Evolutionary conservation across 495 filamentous ascomycete species (phyloP).

Genomic region (Hyaloscypha bicolor): DNA sequence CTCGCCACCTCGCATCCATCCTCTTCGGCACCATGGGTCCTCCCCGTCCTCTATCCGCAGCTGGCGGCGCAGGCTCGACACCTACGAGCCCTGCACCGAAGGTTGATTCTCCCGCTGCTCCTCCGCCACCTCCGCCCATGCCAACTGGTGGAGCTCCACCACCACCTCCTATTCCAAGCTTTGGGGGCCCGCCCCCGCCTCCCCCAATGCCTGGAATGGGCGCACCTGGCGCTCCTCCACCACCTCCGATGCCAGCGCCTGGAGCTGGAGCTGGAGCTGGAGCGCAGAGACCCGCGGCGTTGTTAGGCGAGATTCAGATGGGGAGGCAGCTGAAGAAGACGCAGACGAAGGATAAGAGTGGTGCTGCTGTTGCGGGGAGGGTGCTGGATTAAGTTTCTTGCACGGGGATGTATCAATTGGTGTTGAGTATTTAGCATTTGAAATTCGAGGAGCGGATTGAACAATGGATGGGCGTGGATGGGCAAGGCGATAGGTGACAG

Average conservation of each 20-base stretch:
- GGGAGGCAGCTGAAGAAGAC: slow-evolving; percentile 80
- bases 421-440: no score
- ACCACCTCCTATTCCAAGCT: slow-evolving; percentile 38
- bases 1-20: slow-evolving; percentile 88
- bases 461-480: neutral
- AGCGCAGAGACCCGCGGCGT: slow-evolving; percentile 55
- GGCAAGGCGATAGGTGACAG: neutral
- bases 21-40: slow-evolving; percentile 98
- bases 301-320: slow-evolving; percentile 79
- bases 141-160: slow-evolving; percentile 51
- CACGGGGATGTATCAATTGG: no score
- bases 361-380: slow-evolving; percentile 65
- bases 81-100: slow-evolving; percentile 36
- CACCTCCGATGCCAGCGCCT: slow-evolving; percentile 39
- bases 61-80: slow-evolving; percentile 64
- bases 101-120: slow-evolving; percentile 37
- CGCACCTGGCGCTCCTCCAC: slow-evolving; percentile 38
- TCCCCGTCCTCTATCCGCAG: slow-evolving; percentile 82
- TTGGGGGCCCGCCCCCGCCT: slow-evolving; percentile 43
- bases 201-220: slow-evolving; percentile 37
- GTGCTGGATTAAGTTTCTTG: slow-evolving; percentile 51
- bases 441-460: neutral
- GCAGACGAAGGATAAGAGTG: slow-evolving; percentile 82
- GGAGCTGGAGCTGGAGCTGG: slow-evolving; percentile 39
- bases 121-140: slow-evolving; percentile 55